Evolutionary conservation across 192 early-diverging fungal species (phyloP).

Genomic region (Chytriomyces sp.): DNA sequence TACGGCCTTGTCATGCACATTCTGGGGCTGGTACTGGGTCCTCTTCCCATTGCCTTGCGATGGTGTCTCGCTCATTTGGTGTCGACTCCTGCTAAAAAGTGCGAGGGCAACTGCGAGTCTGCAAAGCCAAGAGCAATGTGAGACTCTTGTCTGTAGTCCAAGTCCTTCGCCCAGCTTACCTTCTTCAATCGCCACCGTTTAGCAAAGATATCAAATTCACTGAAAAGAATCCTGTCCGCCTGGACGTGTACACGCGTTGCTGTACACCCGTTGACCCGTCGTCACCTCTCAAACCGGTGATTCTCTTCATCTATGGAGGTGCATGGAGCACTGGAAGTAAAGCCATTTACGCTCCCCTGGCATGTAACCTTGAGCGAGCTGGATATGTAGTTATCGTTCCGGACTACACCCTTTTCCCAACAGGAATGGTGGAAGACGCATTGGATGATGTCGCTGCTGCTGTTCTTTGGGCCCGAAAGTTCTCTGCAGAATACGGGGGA

Average conservation of each 20-base stretch:
- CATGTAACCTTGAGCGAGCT: constrained; percentile 29
- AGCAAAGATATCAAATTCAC: not conserved
- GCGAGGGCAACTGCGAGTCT: too few relatives aligned
- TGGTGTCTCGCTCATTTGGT: not conserved
- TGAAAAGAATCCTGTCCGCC: not conserved
- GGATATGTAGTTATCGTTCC: constrained; percentile 50
- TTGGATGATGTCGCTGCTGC: constrained; percentile 40
- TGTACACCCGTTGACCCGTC: not conserved
- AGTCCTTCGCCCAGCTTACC: not conserved
- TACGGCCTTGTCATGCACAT: constrained; percentile 32
- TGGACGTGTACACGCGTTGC: constrained; percentile 24
- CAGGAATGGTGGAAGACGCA: constrained; percentile 46
- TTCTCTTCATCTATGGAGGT: constrained; percentile 56
- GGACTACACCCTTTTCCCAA: constrained; percentile 49
- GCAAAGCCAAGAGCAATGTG: too few relatives aligned
- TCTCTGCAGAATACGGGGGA: constrained; percentile 46
- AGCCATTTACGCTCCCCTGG: constrained; percentile 46
- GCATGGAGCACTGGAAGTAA: constrained; percentile 44
- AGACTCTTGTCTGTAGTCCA: too few relatives aligned
- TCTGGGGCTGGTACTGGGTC: constrained; percentile 32
- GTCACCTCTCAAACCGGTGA: constrained; percentile 36
- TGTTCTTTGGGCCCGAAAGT: constrained; percentile 38
- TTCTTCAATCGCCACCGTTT: constrained; percentile 1
- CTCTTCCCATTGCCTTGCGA: constrained; percentile 24
- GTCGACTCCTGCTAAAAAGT: too few relatives aligned